Evolutionary conservation across 148 eudicot genomes (phyloP), one percentile per base, ranked within the genome.

Genomic region (Amaranthus palmeri): DNA sequence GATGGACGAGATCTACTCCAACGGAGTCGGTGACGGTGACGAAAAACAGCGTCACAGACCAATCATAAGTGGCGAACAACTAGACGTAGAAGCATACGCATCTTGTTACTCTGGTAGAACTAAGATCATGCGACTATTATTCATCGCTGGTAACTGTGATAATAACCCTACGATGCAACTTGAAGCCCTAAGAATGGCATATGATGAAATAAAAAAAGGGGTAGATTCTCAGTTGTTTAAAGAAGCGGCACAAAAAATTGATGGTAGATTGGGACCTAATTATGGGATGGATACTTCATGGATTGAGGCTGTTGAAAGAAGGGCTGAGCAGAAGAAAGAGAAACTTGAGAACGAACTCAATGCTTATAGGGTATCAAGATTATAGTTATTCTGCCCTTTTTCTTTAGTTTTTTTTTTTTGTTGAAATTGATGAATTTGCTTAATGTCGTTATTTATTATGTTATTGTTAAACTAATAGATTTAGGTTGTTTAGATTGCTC

Each of bases 271-370:
- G 71, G 96, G 97, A 3, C 73, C 72, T 1, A 61, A 61, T 56
- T 87, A 91, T 67, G 89, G 84, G 3, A 18, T 69, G 48, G 98
- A 89, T 75, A 17, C 58, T 45, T 74, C 54, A 4, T 93, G 98
- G 98, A 50, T 78, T 49, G 96, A 86, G 11, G 63, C 78, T 3
- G 96, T 95, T 6, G 97, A 95, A 62, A 64, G 88, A 1, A 73
- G 90, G 72, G 93, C 93, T 3, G 97, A 95, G 69, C 84, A 68
- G 77, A 79, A 85, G 85, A 91, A 84, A 74, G 98, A 91, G 83
- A 95, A 85, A 75, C 88, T 93, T 12, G 98, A 93, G 84, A 91
- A 79, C 54, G 97, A 91, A 50, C 96, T 95, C 51, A 95, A 89
- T 85, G 92, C 96, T 70, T 90, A 88, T 78, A 78, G 93, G 80